Conservation (phyloP, 163 green algal species). For the Chloromonas sp. region DNA sequence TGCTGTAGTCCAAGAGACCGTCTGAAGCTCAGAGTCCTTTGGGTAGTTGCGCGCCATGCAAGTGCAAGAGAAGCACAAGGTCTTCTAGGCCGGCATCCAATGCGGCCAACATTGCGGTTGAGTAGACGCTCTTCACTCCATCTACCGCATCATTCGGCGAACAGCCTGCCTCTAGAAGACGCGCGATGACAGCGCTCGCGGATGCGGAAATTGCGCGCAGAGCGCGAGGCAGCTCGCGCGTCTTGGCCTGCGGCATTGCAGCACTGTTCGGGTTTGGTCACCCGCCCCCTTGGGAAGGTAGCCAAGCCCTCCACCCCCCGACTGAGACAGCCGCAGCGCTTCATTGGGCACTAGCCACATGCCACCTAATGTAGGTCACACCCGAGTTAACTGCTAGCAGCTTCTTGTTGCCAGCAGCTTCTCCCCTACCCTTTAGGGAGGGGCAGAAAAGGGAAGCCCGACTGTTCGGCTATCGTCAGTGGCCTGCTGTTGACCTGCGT, state of each 20-base stretch:
- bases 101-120: neutral
- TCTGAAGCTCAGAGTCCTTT: no score
- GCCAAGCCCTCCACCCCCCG: no score
- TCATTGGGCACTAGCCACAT: no score
- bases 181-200: conserved; percentile 1
- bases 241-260: neutral
- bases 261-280: neutral
- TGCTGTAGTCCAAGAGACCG: no score
- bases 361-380: no score
- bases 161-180: neutral
- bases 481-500: no score
- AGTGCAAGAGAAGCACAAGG: neutral
- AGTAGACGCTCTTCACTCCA: neutral
- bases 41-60: neutral
- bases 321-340: no score
- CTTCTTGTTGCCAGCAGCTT: neutral
- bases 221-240: neutral
- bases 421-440: no score
- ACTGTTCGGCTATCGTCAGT: no score
- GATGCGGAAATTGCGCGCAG: neutral
- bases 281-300: no score
- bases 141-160: neutral
- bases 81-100: conserved; percentile 4
- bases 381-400: neutral
- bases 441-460: no score